These are phyloP conservation scores for Mytilinidion resinicola DNA, from an alignment of 495 filamentous ascomycete genomes.

Conservation along the genomic window DNA sequence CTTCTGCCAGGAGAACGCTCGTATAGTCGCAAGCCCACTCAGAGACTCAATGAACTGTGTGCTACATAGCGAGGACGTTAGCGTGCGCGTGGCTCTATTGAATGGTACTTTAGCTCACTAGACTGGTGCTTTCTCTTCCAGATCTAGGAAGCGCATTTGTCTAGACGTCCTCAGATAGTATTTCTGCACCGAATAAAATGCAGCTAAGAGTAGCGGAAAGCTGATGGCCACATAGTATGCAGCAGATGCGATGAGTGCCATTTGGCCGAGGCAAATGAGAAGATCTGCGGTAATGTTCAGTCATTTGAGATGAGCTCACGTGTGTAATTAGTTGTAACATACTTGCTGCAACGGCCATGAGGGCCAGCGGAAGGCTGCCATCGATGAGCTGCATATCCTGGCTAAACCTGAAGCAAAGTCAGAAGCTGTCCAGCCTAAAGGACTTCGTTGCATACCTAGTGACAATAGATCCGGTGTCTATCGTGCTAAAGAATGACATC, in stretches of 20 bases:
- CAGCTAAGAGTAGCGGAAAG: slow-evolving; percentile 42
- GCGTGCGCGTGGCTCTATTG: too few species aligned
- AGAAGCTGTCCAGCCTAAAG: too few species aligned
- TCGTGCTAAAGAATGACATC: slow-evolving; percentile 38
- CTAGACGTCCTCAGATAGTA: slow-evolving; percentile 34
- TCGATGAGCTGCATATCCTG: slow-evolving; percentile 47
- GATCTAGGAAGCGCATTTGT: slow-evolving; percentile 32
- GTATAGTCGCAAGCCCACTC: slow-evolving; percentile 42
- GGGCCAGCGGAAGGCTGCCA: slow-evolving; percentile 27
- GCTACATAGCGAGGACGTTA: neutral
- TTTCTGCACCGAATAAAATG: slow-evolving; percentile 25
- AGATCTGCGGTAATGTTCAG: too few species aligned
- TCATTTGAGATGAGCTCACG: too few species aligned
- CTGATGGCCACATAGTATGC: slow-evolving; percentile 47
- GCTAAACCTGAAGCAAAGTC: slow-evolving; percentile 30
- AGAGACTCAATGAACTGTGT: slow-evolving; percentile 41
- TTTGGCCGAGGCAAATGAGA: slow-evolving; percentile 4
- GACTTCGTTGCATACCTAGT: too few species aligned
- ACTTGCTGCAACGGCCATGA: too few species aligned
- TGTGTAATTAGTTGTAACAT: too few species aligned
- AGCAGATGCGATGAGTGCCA: slow-evolving; percentile 45
- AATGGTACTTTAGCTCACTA: slow-evolving; percentile 1
- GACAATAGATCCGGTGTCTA: slow-evolving; percentile 27
- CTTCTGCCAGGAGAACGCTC: slow-evolving; percentile 52
- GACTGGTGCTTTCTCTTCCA: slow-evolving; percentile 31